phyloP scores from a whole-genome alignment of 2,329 filamentous ascomycete genomes.

The Blastomyces percursus region DNA sequence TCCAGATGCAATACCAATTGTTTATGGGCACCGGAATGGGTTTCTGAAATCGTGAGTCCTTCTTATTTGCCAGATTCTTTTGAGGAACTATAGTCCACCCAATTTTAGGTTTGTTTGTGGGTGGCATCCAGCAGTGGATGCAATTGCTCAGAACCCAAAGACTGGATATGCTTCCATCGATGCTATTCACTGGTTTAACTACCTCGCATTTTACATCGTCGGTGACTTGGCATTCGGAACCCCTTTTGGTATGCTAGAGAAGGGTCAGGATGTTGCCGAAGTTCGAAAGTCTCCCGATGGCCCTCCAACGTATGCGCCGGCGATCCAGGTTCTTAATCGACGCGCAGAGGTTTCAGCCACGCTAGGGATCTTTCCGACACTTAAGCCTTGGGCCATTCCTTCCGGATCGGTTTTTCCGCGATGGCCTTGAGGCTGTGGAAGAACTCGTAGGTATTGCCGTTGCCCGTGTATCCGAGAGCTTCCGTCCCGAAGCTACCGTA shows the following conservation, averaged over 20 bases:
- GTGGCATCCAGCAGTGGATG: neutral
- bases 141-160: slow-evolving; percentile 29
- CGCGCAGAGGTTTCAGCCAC: slow-evolving; percentile 76
- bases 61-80: neutral
- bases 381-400: slow-evolving; percentile 73
- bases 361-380: slow-evolving; percentile 58
- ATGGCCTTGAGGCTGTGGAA: slow-evolving; percentile 63
- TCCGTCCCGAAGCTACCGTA: slow-evolving; percentile 54
- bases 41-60: slow-evolving; percentile 56
- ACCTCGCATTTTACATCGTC: slow-evolving; percentile 50
- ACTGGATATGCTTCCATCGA: slow-evolving; percentile 55
- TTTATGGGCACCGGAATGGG: slow-evolving; percentile 73
- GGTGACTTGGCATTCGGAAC: slow-evolving; percentile 58
- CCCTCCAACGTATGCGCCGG: slow-evolving; percentile 58
- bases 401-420: slow-evolving; percentile 69
- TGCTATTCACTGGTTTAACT: slow-evolving; percentile 71
- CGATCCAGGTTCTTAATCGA: slow-evolving; percentile 80
- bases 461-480: slow-evolving; percentile 62
- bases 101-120: neutral
- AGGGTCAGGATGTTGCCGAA: slow-evolving; percentile 66
- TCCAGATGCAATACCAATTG: slow-evolving; percentile 59
- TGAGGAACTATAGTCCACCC: neutral
- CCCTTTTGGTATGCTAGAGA: slow-evolving; percentile 72
- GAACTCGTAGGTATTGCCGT: slow-evolving; percentile 81
- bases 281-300: slow-evolving; percentile 52